Evolutionary conservation across 164 flowering plant species (phyloP).

Genomic region (Amborella trichopoda): DNA sequence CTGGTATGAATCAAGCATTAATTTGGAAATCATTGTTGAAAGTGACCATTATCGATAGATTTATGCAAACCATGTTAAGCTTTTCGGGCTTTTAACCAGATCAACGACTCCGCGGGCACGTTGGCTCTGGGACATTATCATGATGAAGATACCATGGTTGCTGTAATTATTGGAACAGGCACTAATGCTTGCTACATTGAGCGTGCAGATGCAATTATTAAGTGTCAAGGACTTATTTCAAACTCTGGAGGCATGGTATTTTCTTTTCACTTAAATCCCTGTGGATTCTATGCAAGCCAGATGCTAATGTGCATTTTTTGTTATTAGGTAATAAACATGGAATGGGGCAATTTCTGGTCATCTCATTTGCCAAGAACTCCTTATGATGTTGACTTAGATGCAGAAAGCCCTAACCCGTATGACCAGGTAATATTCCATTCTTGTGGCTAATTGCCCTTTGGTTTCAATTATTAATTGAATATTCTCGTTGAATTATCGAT

Average conservation of each 20-base stretch:
- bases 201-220: conserved; percentile 79
- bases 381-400: conserved; percentile 75
- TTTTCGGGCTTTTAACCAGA: conserved; percentile 26
- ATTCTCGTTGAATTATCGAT: too few relatives aligned
- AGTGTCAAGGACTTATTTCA: conserved; percentile 76
- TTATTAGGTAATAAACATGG: conserved; percentile 79
- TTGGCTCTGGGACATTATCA: conserved; percentile 85
- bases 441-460: not conserved
- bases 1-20: too few relatives aligned
- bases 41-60: conserved; percentile 5
- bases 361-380: conserved; percentile 86
- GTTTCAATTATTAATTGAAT: too few relatives aligned
- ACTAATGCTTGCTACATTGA: conserved; percentile 94
- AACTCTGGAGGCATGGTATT: conserved; percentile 86
- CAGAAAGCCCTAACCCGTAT: conserved; percentile 70
- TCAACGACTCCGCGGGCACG: conserved; percentile 90
- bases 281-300: not conserved
- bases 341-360: conserved; percentile 97
- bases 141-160: conserved; percentile 89
- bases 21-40: too few relatives aligned
- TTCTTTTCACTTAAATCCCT: not conserved
- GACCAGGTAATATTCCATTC: conserved; percentile 45
- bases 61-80: not conserved
- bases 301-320: not conserved
- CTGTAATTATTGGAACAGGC: conserved; percentile 89